Conservation (phyloP, 2,329 filamentous ascomycete species). For the Cryphonectria radicalis region DNA sequence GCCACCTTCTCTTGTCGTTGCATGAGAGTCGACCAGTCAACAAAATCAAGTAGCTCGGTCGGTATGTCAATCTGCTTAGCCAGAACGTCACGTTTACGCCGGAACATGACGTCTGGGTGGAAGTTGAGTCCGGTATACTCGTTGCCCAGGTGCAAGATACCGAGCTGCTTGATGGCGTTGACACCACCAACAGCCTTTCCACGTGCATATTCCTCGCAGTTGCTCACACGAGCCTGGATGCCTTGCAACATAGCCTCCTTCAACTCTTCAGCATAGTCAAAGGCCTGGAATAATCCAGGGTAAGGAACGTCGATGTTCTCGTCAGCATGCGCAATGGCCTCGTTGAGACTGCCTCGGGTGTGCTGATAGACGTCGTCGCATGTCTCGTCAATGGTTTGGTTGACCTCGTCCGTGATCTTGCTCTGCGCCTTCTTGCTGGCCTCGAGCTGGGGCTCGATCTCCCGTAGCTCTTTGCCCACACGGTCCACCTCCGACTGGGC, state of each 20-base stretch:
- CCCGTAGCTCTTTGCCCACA: slow-evolving; percentile 77
- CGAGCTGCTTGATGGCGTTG: slow-evolving; percentile 84
- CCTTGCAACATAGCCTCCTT: slow-evolving; percentile 90
- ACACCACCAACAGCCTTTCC: slow-evolving; percentile 78
- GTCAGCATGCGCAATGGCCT: slow-evolving; percentile 77
- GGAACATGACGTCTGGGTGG: slow-evolving; percentile 93
- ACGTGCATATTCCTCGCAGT: slow-evolving; percentile 87
- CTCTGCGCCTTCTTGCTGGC: slow-evolving; percentile 78
- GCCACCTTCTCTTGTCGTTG: slow-evolving; percentile 94
- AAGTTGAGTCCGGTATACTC: slow-evolving; percentile 87
- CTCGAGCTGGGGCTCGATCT: slow-evolving; percentile 85
- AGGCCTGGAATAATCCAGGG: slow-evolving; percentile 81
- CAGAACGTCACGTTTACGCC: slow-evolving; percentile 76
- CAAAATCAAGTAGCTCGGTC: slow-evolving; percentile 90
- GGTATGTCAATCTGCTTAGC: slow-evolving; percentile 86
- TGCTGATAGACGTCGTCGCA: slow-evolving; percentile 85
- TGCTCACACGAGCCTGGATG: slow-evolving; percentile 76
- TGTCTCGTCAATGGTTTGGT: slow-evolving; percentile 80
- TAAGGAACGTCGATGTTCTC: slow-evolving; percentile 85
- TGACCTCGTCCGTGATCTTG: slow-evolving; percentile 81
- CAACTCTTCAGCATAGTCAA: slow-evolving; percentile 90
- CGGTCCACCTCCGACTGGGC: slow-evolving; percentile 83
- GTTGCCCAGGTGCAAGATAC: slow-evolving; percentile 84
- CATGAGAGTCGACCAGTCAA: slow-evolving; percentile 81
- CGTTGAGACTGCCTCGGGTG: slow-evolving; percentile 74